phyloP scores from a whole-genome alignment of 495 filamentous ascomycete species.

The Zalerion maritima region DNA sequence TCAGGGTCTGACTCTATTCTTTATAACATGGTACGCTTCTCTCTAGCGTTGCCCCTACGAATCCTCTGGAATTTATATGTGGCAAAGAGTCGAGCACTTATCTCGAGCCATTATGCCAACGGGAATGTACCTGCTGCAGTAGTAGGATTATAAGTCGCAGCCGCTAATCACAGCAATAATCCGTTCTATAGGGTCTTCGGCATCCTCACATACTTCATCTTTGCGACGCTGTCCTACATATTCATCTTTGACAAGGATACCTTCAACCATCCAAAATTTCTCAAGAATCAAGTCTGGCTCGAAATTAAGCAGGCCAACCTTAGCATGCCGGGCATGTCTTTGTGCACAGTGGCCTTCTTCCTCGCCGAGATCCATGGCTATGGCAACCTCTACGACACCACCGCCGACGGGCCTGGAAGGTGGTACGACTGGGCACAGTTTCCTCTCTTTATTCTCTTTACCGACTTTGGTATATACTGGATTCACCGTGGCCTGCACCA shows the following conservation, averaged over 20 bases:
- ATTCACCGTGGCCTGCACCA: conserved; percentile 87
- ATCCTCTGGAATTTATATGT: too few relatives aligned
- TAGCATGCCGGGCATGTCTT: conserved; percentile 69
- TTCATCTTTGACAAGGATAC: conserved; percentile 92
- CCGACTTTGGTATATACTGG: conserved; percentile 88
- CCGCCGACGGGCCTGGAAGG: conserved; percentile 52
- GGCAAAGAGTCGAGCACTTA: too few relatives aligned
- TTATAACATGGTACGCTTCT: conserved; percentile 84
- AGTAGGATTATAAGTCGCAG: too few relatives aligned
- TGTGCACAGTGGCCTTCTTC: conserved; percentile 74
- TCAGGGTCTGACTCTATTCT: conserved; percentile 59
- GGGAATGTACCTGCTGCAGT: too few relatives aligned
- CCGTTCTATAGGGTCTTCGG: conserved; percentile 77
- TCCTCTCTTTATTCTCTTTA: conserved; percentile 84
- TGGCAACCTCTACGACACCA: conserved; percentile 71
- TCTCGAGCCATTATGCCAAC: too few relatives aligned
- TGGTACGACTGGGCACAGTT: conserved; percentile 79
- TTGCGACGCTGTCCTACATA: conserved; percentile 68
- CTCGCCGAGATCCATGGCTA: conserved; percentile 72
- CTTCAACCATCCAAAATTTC: conserved; percentile 83
- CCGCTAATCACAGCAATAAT: too few relatives aligned
- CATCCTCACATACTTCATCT: conserved; percentile 67
- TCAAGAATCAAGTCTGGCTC: conserved; percentile 79
- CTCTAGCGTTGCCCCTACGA: too few relatives aligned
- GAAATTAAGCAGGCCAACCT: conserved; percentile 69